Conservation (phyloP, 202 grass and related monocot species). For the Saccharum hybrid region DNA sequence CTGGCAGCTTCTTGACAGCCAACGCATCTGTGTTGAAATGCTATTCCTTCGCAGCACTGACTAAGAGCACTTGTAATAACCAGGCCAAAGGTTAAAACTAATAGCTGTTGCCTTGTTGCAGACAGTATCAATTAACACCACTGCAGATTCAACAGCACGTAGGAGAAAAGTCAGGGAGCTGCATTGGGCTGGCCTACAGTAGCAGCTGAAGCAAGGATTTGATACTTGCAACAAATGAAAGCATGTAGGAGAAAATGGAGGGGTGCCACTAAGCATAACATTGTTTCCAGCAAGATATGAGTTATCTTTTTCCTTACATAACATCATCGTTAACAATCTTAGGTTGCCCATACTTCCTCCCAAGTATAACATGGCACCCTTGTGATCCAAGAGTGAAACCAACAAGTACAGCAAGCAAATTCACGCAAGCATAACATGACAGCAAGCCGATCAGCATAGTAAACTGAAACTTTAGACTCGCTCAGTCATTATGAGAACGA, state of each 20-base stretch:
- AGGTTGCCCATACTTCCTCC: background rate
- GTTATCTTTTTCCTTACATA: too few relatives aligned
- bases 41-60: constrained; percentile 33
- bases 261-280: too few relatives aligned
- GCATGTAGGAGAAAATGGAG: too few relatives aligned
- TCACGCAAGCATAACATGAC: background rate
- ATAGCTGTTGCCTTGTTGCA: background rate
- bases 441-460: background rate
- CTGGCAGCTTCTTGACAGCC: constrained; percentile 46
- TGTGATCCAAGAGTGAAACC: background rate
- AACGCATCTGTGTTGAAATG: constrained; percentile 42
- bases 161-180: background rate
- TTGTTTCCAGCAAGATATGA: too few relatives aligned
- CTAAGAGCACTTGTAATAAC: background rate
- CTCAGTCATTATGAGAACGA: background rate
- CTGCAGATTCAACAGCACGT: background rate
- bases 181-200: background rate
- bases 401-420: background rate
- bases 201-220: background rate
- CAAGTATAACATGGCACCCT: background rate
- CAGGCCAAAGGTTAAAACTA: constrained; percentile 16
- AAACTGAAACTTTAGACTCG: background rate
- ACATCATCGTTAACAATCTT: too few relatives aligned
- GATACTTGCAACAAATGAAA: background rate
- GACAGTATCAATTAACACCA: background rate